phyloP scores from a whole-genome alignment of 1,139 yeast species.

The Diutina catenulata region DNA sequence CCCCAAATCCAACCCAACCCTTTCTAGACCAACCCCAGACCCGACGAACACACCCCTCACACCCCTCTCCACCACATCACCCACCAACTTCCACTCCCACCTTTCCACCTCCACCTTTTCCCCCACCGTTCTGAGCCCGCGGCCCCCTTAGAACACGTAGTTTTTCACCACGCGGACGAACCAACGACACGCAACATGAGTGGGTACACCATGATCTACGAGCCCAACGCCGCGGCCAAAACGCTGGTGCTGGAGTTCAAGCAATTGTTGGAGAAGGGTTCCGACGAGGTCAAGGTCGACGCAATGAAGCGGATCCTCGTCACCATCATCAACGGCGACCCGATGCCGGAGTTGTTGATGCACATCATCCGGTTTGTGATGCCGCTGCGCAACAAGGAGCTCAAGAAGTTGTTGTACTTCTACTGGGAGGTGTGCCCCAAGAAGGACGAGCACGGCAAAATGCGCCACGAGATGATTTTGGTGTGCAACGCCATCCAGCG shows the following conservation, averaged over 20 bases:
- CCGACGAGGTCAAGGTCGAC: conserved; percentile 76
- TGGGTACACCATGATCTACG: conserved; percentile 67
- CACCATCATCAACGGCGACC: conserved; percentile 85
- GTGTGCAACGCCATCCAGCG: conserved; percentile 97
- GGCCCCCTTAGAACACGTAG: too few relatives aligned
- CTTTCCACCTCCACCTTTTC: too few relatives aligned
- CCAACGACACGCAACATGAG: too few relatives aligned
- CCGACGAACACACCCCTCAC: too few relatives aligned
- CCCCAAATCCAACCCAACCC: too few relatives aligned
- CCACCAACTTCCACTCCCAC: too few relatives aligned
- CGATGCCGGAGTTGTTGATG: conserved; percentile 93
- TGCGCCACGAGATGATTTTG: conserved; percentile 96
- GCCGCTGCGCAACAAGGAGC: conserved; percentile 87
- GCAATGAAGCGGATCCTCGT: conserved; percentile 84
- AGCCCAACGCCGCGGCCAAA: conserved; percentile 61
- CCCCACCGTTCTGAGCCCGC: too few relatives aligned
- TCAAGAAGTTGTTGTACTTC: conserved; percentile 85
- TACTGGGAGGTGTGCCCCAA: conserved; percentile 99
- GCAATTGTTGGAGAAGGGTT: conserved; percentile 75
- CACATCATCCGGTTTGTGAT: conserved; percentile 92
- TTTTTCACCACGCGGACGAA: too few relatives aligned
- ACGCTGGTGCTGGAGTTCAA: conserved; percentile 70
- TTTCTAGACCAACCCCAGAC: too few relatives aligned
- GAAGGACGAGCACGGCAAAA: conserved; percentile 73
- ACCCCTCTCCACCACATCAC: too few relatives aligned